phyloP scores from a whole-genome alignment of 129 eudicot species.

The Pittosporum tobira region DNA sequence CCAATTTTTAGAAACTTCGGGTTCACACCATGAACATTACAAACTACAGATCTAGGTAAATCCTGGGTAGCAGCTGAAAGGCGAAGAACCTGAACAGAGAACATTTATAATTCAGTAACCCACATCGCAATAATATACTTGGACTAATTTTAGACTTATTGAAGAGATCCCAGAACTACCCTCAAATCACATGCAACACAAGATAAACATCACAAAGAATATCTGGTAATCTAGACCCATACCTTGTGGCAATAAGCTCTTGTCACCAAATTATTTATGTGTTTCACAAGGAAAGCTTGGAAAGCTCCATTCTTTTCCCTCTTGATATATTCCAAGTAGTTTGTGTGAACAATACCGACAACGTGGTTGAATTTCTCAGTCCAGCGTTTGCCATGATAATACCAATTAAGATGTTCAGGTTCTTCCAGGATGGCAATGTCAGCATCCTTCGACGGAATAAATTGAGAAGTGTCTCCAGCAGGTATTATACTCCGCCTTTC shows the following conservation, averaged over 20 bases:
- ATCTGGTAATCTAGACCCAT: neutral
- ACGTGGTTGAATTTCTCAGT: conserved; percentile 97
- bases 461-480: conserved; percentile 87
- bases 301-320: conserved; percentile 91
- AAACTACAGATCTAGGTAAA: conserved; percentile 75
- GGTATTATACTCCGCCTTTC: conserved; percentile 92
- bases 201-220: too few relatives aligned
- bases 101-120: neutral
- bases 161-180: too few relatives aligned
- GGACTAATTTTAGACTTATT: neutral
- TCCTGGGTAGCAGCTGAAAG: conserved; percentile 99
- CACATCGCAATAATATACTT: neutral
- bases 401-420: conserved; percentile 97
- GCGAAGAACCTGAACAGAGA: conserved; percentile 62
- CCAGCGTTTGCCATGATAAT: conserved; percentile 96
- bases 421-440: conserved; percentile 95
- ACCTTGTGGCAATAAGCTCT: conserved; percentile 94
- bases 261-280: conserved; percentile 69
- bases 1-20: conserved; percentile 85
- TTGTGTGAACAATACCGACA: conserved; percentile 94
- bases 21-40: conserved; percentile 96
- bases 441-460: conserved; percentile 83
- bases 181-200: too few relatives aligned
- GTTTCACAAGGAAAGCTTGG: conserved; percentile 89
- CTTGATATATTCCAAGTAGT: conserved; percentile 90